These are phyloP conservation scores for Ceratocystis ficicola DNA, from an alignment of 2,329 filamentous ascomycete species.

Conservation along the genomic window DNA sequence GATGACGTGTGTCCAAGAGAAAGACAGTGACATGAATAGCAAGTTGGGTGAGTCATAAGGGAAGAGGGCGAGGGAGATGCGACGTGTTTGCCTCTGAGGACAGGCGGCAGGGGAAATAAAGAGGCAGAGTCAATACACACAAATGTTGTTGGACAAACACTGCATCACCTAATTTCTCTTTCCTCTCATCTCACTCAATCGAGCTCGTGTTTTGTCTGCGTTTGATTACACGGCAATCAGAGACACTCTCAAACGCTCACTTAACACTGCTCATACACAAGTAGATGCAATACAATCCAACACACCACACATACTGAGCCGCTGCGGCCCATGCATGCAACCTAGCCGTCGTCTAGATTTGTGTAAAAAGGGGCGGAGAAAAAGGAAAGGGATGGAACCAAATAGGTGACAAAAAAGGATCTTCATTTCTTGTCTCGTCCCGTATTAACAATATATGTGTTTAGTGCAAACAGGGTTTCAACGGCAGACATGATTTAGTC, in stretches of 20 bases:
- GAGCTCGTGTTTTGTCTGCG: not conserved
- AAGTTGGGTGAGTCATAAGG: not conserved
- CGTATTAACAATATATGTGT: not conserved
- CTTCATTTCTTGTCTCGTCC: not conserved
- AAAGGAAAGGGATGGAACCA: constrained; percentile 18
- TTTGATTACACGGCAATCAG: constrained; percentile 20
- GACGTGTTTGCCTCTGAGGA: no score
- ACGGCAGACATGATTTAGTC: constrained; percentile 12
- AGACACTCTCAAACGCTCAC: constrained; percentile 20
- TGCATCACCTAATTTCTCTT: no score
- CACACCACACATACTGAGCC: no score
- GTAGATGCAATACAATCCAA: no score
- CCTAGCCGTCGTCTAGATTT: no score
- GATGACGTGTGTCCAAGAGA: no score
- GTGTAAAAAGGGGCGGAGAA: constrained; percentile 20
- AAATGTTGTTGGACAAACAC: not conserved
- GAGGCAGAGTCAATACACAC: not conserved
- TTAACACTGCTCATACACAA: not conserved
- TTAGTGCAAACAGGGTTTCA: constrained; percentile 17
- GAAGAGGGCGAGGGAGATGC: not conserved
- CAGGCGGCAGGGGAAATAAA: not conserved
- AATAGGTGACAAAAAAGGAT: constrained; percentile 17
- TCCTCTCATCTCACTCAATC: not conserved
- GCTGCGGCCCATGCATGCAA: no score
- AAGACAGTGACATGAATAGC: not conserved